phyloP scores from a whole-genome alignment of 139 green algal genomes.

The Micractinium conductrix region DNA sequence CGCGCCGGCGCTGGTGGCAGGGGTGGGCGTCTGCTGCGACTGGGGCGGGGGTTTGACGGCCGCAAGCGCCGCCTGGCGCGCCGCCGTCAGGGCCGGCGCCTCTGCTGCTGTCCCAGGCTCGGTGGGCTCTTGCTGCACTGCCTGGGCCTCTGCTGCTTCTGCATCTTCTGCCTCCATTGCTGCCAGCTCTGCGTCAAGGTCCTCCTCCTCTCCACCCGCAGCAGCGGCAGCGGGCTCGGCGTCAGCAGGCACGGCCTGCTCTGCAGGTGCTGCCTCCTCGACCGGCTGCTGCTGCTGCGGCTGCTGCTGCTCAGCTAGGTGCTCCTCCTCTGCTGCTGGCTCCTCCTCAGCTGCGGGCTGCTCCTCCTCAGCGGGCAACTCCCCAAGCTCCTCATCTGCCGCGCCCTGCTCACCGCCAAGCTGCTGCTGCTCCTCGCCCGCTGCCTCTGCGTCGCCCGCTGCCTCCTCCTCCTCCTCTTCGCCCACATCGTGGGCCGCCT shows the following conservation, averaged over 20 bases:
- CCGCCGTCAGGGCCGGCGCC: neutral
- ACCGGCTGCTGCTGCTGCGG: neutral
- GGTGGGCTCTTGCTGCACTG: too few relatives aligned
- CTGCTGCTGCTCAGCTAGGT: too few relatives aligned
- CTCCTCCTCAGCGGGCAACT: constrained; percentile 1
- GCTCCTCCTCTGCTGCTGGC: neutral
- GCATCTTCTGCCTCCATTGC: constrained; percentile 25
- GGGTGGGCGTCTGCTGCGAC: neutral
- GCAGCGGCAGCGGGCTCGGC: neutral
- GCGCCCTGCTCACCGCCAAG: neutral
- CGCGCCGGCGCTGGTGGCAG: neutral
- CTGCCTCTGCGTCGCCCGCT: neutral
- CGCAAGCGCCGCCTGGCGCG: neutral
- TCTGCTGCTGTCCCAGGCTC: neutral
- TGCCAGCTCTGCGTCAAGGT: constrained; percentile 24
- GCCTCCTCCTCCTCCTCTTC: constrained; percentile 12
- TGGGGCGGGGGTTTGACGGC: neutral
- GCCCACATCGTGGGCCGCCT: constrained; percentile 6
- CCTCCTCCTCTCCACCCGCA: constrained; percentile 16
- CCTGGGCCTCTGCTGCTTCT: neutral
- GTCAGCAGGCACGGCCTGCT: too few relatives aligned
- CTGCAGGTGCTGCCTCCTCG: neutral
- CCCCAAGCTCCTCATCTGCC: constrained; percentile 16
- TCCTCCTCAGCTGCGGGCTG: neutral
- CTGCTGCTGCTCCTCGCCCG: constrained; percentile 13